A percentile compares a stretch with the other conserved stretches of the same genome.
Conservation (phyloP, 129 eudicot genomes). For the Flaveria trinervia region DNA sequence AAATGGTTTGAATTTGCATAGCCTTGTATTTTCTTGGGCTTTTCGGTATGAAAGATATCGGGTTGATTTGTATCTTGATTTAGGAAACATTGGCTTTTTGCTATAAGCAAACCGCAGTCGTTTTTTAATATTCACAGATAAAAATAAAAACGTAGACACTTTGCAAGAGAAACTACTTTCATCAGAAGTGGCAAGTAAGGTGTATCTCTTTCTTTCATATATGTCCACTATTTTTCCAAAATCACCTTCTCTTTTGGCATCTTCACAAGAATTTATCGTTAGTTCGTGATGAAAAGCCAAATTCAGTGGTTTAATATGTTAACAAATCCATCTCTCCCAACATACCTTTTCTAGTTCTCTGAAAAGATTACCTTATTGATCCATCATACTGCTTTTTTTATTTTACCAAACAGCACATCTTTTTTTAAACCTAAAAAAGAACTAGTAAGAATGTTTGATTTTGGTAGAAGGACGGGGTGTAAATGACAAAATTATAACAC, state of each 20-base stretch:
- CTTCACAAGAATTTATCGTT: neutral
- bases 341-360: neutral
- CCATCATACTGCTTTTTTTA: neutral
- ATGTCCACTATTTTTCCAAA: neutral
- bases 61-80: neutral
- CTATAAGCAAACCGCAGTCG: neutral
- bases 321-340: neutral
- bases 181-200: neutral
- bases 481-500: too few species aligned
- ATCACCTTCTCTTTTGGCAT: neutral
- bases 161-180: neutral
- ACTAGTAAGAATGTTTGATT: neutral
- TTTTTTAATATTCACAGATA: neutral
- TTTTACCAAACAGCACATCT: neutral
- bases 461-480: too few species aligned
- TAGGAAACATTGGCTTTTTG: neutral
- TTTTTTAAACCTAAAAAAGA: neutral
- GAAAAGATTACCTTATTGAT: neutral
- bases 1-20: neutral
- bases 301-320: neutral
- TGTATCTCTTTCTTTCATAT: neutral
- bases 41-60: neutral
- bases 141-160: neutral
- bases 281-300: neutral
- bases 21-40: neutral